phyloP scores from a whole-genome alignment of 345 rosid species.

The Schrenkiella parvula region DNA sequence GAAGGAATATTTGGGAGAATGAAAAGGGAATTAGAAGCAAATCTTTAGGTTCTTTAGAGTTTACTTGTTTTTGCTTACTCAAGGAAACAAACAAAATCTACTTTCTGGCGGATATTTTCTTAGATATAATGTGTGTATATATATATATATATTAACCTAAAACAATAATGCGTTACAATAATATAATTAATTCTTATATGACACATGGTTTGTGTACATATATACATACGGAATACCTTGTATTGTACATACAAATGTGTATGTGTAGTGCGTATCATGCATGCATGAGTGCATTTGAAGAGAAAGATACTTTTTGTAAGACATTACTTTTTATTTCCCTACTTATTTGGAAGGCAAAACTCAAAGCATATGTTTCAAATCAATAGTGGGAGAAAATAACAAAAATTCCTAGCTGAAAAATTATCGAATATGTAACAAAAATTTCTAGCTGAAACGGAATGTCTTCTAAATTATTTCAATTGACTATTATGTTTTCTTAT shows the following conservation, averaged over 20 bases:
- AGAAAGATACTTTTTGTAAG: conserved; percentile 8
- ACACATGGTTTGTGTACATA: conserved; percentile 1
- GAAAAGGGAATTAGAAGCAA: conserved; percentile 60
- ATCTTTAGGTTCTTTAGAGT: conserved; percentile 35
- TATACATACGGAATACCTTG: background rate
- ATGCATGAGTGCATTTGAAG: background rate
- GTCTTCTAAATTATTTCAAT: background rate
- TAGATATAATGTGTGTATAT: conserved; percentile 25
- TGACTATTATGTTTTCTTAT: background rate
- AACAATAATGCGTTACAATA: background rate
- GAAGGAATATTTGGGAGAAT: conserved; percentile 70
- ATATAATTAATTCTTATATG: background rate
- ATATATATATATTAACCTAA: background rate
- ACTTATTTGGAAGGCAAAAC: background rate
- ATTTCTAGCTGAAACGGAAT: background rate
- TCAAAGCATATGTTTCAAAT: background rate
- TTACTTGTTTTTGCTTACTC: conserved; percentile 37
- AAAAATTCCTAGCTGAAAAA: background rate
- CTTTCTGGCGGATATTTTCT: conserved; percentile 35
- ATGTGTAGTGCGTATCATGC: background rate
- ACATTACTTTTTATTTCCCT: background rate
- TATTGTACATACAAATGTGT: background rate
- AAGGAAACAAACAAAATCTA: conserved; percentile 47
- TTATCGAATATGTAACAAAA: background rate
- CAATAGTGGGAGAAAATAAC: background rate